Evolutionary conservation across 352 stramenopile species (phyloP).

Genomic region (Globisporangium mamillatum): DNA sequence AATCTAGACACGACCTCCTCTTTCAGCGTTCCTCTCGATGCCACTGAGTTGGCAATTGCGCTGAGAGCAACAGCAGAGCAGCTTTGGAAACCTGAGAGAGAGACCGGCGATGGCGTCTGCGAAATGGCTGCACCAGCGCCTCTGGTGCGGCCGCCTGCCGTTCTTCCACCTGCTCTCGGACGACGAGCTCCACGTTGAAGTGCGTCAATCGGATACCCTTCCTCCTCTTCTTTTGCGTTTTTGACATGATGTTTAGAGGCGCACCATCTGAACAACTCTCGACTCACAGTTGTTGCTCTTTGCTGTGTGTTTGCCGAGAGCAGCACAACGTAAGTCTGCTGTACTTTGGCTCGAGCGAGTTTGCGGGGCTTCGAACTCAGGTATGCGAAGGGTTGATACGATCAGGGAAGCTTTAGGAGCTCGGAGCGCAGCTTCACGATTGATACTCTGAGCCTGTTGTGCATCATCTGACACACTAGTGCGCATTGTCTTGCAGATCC

Average conservation of each 20-base stretch:
- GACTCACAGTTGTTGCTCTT: neutral
- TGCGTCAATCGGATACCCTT: constrained; percentile 6
- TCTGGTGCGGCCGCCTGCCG: constrained; percentile 53
- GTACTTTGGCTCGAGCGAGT: constrained; percentile 36
- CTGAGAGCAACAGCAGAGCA: constrained; percentile 22
- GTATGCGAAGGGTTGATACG: constrained; percentile 10
- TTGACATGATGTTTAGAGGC: no score
- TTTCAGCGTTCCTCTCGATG: no score
- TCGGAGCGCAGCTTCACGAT: neutral
- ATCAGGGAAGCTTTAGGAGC: neutral
- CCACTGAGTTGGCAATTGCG: no score
- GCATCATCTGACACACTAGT: no score
- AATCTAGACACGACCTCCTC: no score
- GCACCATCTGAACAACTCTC: neutral
- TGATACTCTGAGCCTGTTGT: no score
- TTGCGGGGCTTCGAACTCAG: constrained; percentile 39
- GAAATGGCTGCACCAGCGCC: constrained; percentile 32
- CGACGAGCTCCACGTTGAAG: constrained; percentile 31
- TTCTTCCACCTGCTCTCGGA: constrained; percentile 31
- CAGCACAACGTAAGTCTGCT: constrained; percentile 32
- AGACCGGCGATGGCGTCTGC: constrained; percentile 20
- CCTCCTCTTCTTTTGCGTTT: no score
- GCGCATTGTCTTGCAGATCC: constrained; percentile 23
- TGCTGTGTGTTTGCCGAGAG: neutral
- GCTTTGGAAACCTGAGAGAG: neutral